A percentile compares a stretch with the other conserved stretches of the same genome.
Evolutionary conservation across 345 rosid genomes (phyloP).

Genomic region (Camelina neglecta): DNA sequence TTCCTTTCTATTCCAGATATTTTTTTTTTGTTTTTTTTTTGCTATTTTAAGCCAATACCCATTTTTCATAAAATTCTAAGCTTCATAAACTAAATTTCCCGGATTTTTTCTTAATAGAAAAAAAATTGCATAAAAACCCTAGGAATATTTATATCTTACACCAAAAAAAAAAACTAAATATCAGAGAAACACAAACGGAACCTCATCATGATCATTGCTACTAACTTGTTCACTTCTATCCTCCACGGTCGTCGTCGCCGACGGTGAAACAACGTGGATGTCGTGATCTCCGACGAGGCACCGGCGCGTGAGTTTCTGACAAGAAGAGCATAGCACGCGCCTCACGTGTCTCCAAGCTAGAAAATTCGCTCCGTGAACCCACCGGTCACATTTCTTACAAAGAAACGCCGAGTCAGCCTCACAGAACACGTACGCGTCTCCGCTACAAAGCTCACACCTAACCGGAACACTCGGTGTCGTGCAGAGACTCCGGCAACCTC

Average conservation of each 20-base stretch:
- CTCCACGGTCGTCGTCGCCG: slow-evolving; percentile 1
- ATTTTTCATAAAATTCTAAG: slow-evolving; percentile 11
- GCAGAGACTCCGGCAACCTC: slow-evolving; percentile 41
- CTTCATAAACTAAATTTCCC: slow-evolving; percentile 10
- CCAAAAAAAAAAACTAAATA: slow-evolving; percentile 3
- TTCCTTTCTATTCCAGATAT: neutral
- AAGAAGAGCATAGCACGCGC: slow-evolving; percentile 66
- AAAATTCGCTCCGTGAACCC: slow-evolving; percentile 86
- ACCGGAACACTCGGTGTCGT: slow-evolving; percentile 32
- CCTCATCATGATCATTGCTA: slow-evolving; percentile 40
- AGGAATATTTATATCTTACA: slow-evolving; percentile 27
- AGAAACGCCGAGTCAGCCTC: slow-evolving; percentile 82
- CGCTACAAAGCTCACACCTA: slow-evolving; percentile 69
- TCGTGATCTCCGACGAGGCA: slow-evolving; percentile 61
- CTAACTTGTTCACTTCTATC: slow-evolving; percentile 32
- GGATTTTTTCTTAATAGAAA: neutral
- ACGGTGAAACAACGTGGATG: slow-evolving; percentile 39
- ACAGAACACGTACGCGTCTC: slow-evolving; percentile 66
- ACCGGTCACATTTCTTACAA: slow-evolving; percentile 67
- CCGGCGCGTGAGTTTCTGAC: slow-evolving; percentile 64
- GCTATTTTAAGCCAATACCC: slow-evolving; percentile 7
- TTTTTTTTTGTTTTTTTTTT: neutral
- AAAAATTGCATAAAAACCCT: slow-evolving; percentile 28
- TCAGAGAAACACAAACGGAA: slow-evolving; percentile 70
- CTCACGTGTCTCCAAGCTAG: slow-evolving; percentile 77